These are phyloP conservation scores for Capsicum rhomboideum DNA, from an alignment of 257 asterid genomes.

Conservation along the genomic window DNA sequence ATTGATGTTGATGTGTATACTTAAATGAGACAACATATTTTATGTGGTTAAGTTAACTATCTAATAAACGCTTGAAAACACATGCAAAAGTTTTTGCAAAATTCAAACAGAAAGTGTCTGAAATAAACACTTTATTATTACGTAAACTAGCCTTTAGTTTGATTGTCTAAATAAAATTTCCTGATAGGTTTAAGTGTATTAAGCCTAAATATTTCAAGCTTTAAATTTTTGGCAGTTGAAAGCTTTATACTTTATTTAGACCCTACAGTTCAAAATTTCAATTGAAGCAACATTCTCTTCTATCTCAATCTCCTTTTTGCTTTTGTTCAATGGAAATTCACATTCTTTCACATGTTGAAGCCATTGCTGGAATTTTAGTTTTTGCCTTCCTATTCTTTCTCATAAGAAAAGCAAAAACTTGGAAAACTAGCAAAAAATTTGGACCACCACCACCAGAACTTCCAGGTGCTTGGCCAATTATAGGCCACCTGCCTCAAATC, in stretches of 20 bases:
- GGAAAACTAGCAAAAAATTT: not conserved
- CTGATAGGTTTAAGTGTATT: too few species aligned
- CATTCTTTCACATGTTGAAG: not conserved
- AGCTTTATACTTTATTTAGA: not conserved
- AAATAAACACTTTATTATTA: too few species aligned
- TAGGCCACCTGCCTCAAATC: constrained; percentile 3
- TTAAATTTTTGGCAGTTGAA: not conserved
- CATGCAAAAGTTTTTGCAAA: too few species aligned
- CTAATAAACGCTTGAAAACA: too few species aligned
- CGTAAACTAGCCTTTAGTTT: too few species aligned
- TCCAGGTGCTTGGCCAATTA: constrained; percentile 3
- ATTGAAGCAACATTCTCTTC: not conserved
- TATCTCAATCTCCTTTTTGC: not conserved
- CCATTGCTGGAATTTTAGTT: not conserved
- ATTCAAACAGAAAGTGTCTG: too few species aligned
- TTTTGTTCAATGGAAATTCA: not conserved
- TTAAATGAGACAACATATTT: too few species aligned
- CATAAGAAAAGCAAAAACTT: not conserved
- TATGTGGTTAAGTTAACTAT: too few species aligned
- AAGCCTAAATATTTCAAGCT: not conserved
- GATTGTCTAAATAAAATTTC: too few species aligned
- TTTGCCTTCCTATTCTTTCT: not conserved
- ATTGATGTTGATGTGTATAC: too few species aligned
- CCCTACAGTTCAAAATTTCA: not conserved
- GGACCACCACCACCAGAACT: not conserved